Percentiles rank a stretch among this genome's conserved stretches.
Conservation (phyloP, 306 rosid species). For the Cyamopsis tetragonoloba region DNA sequence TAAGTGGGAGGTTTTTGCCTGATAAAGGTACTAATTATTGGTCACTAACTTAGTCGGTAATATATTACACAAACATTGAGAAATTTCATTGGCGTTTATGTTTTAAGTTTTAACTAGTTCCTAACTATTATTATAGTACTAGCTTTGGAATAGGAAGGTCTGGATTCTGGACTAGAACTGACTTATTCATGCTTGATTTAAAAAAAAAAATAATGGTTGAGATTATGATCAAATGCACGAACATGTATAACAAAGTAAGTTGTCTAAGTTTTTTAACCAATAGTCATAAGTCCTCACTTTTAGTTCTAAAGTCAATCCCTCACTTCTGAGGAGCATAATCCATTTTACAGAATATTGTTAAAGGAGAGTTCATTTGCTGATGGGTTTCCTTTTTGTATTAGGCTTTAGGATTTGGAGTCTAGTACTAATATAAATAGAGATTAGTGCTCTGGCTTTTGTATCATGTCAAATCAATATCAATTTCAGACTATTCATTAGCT, state of each 20-base stretch:
- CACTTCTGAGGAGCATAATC: no score
- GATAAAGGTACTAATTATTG: slow-evolving; percentile 74
- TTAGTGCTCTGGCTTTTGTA: not conserved
- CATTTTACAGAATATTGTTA: not conserved
- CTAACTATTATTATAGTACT: no score
- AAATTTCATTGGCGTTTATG: not conserved
- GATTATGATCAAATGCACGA: no score
- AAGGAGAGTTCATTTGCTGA: not conserved
- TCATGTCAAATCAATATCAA: not conserved
- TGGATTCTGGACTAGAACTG: slow-evolving; percentile 13
- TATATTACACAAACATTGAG: not conserved
- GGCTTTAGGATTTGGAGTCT: not conserved
- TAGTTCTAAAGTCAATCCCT: no score
- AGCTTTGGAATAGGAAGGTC: not conserved
- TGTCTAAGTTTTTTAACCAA: no score
- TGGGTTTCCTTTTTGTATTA: not conserved
- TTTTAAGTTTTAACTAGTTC: no score
- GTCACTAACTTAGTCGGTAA: not conserved
- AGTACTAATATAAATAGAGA: not conserved
- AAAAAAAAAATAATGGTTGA: no score
- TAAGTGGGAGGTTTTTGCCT: slow-evolving; percentile 94
- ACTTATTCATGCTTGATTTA: not conserved
- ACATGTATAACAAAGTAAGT: no score
- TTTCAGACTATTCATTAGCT: not conserved
- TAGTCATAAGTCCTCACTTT: no score